Base-by-base conservation (phyloP, 202 grass and related monocot genomes). In the Schoenoplectus tabernaemontani region DNA sequence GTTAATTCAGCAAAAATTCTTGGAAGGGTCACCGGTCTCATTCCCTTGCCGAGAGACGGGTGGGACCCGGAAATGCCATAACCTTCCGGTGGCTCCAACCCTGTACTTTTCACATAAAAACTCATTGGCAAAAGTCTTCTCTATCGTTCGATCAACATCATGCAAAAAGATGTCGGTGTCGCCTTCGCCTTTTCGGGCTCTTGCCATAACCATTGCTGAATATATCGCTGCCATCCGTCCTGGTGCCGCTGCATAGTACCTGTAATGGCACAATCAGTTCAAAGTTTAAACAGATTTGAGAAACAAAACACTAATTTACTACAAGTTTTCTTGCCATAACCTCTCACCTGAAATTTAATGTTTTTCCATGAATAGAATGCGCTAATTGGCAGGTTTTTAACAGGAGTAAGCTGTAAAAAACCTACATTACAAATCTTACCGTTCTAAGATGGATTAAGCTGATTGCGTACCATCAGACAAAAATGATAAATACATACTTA, bases 221-320 rank as follows among this genome's bases (percentile, higher is more conserved):
- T 84, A 97, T 22, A 93, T 87, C 32, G 93, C 90, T 0, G 93
- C 93, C 93, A 97, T 97, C 78, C 93, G 82, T 3, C 93, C 93
- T 0, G 90, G 90, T 63, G 88, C 90, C 3, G 85, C 26, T 0
- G 78, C 26, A 24, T 43, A 78, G 57, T 78, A 78, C 8, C 76
- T 78, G 56, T 22, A 57, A 57, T 32, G 17, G 47, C 5, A n/a
- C 4, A 56, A 56, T 54, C 7, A 33, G 15, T 56, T 76, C 11
- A 42, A 1, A 10, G 0, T 53, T 48, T 74, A 4, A 2, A 48
- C 17, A 50, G 19, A 3, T 51, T 12, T 34, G 12, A 3, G 6
- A 5, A 39, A 39, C 6, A 5, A 36, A 64, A 28, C 26, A 30
- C 60, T 63, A 7, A 38, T 39, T 39, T 39, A 39, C 37, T 5